A percentile compares a stretch with the other conserved stretches of the same genome.
These are phyloP conservation scores for Ophiostoma quercus DNA, from an alignment of 2,329 filamentous ascomycete genomes.

Conservation along the genomic window DNA sequence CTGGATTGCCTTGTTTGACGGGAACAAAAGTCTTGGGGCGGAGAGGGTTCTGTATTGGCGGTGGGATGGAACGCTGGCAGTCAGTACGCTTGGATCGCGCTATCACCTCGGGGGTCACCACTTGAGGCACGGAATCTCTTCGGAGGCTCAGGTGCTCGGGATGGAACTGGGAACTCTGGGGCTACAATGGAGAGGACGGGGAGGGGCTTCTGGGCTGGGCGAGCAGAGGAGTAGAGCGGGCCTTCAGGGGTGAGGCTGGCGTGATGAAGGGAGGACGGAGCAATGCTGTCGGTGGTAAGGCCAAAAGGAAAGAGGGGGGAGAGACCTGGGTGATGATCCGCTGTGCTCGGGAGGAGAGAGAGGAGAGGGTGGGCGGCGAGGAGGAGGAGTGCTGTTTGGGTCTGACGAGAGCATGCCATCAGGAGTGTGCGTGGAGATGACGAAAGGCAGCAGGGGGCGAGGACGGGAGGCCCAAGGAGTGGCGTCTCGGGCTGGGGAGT, in stretches of 20 bases:
- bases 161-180: conserved; percentile 13
- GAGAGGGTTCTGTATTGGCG: background rate
- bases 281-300: background rate
- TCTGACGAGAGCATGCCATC: conserved; percentile 2
- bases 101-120: conserved; percentile 23
- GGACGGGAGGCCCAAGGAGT: background rate
- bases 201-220: conserved; percentile 16
- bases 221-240: conserved; percentile 11
- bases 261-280: conserved; percentile 2
- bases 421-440: background rate
- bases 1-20: conserved; percentile 17
- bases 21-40: background rate
- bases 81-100: conserved; percentile 16
- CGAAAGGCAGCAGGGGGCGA: background rate
- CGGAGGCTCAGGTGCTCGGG: conserved; percentile 9
- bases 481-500: conserved; percentile 46
- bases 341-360: conserved; percentile 14
- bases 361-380: conserved; percentile 8
- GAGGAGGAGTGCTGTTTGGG: background rate
- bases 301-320: background rate
- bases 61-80: background rate
- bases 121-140: background rate
- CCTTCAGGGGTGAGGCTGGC: background rate
- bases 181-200: conserved; percentile 23
- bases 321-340: background rate